These are phyloP conservation scores for Colletotrichum brevisporum DNA, from an alignment of 2,329 filamentous ascomycete species.

Conservation along the genomic window DNA sequence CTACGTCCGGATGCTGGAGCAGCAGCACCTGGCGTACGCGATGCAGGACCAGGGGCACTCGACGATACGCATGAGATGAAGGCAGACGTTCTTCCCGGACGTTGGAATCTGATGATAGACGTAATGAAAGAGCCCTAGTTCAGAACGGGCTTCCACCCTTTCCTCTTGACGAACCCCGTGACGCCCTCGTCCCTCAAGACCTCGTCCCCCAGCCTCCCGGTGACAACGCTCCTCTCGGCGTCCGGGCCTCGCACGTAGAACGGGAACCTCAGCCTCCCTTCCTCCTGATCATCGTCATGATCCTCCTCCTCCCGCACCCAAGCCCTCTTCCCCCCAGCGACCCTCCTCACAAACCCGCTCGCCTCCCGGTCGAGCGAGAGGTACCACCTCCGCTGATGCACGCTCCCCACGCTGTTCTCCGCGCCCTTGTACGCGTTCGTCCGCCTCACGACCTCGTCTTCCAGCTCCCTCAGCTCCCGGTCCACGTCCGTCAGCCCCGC, in stretches of 20 bases:
- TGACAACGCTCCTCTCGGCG: conserved; percentile 76
- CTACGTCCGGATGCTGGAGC: conserved; percentile 52
- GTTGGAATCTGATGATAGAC: too few species aligned
- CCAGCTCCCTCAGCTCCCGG: conserved; percentile 58
- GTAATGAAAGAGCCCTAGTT: conserved; percentile 44
- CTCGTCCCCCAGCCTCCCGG: conserved; percentile 70
- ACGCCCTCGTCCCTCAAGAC: conserved; percentile 75
- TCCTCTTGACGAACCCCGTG: conserved; percentile 67
- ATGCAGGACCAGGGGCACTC: conserved; percentile 34
- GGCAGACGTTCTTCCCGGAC: too few species aligned
- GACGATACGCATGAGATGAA: conserved; percentile 4
- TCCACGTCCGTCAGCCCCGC: conserved; percentile 53
- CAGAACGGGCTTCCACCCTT: conserved; percentile 70
- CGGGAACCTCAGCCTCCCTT: conserved; percentile 61
- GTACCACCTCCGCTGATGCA: conserved; percentile 78
- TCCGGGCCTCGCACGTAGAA: conserved; percentile 75
- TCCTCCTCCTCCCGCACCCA: conserved; percentile 5
- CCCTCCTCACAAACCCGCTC: conserved; percentile 67
- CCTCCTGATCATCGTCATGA: conserved; percentile 18
- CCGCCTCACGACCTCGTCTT: conserved; percentile 67
- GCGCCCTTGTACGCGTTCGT: conserved; percentile 79
- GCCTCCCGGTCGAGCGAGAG: conserved; percentile 71
- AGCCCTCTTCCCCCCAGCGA: conserved; percentile 17
- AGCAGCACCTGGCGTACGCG: conserved; percentile 50
- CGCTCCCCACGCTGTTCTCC: conserved; percentile 74